These are phyloP conservation scores for Xylaria sp. DNA, from an alignment of 2,329 filamentous ascomycete species.

Conservation along the genomic window DNA sequence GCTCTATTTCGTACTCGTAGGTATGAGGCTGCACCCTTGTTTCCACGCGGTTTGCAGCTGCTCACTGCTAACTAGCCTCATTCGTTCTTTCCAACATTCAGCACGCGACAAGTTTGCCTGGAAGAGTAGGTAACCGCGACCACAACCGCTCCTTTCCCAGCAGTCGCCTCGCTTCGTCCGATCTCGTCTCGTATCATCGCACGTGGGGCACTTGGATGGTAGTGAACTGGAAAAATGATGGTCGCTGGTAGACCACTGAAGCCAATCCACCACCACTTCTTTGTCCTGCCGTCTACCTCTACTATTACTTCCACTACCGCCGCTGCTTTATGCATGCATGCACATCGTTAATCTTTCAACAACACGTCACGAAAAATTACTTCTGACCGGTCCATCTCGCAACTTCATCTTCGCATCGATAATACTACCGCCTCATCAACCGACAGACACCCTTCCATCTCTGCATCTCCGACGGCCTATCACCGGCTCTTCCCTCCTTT, in stretches of 20 bases:
- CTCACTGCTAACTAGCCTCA: constrained; percentile 15
- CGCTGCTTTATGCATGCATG: constrained; percentile 19
- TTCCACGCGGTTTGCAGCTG: constrained; percentile 15
- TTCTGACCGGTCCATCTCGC: not conserved
- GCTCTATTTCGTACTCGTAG: constrained; percentile 6
- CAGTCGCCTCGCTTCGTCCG: not conserved
- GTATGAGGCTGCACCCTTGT: constrained; percentile 12
- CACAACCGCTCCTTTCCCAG: not conserved
- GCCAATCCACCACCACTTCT: constrained; percentile 20
- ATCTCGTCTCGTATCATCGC: constrained; percentile 13
- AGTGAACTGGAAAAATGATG: constrained; percentile 22
- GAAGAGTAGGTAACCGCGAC: constrained; percentile 2
- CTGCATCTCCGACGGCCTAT: not conserved
- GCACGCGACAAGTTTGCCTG: constrained; percentile 26
- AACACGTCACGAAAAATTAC: not conserved
- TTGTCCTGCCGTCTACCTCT: constrained; percentile 13
- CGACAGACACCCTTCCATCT: not conserved
- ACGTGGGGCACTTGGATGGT: constrained; percentile 17
- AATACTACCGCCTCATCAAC: not conserved
- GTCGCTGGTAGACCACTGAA: constrained; percentile 25
- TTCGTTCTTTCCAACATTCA: constrained; percentile 13
- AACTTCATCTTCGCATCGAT: not conserved
- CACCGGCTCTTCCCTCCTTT: not conserved
- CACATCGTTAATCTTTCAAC: constrained; percentile 12
- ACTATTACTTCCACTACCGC: not conserved